phyloP scores from a whole-genome alignment of 441 rosid genomes.

The Pelargonium cotyledonis region DNA sequence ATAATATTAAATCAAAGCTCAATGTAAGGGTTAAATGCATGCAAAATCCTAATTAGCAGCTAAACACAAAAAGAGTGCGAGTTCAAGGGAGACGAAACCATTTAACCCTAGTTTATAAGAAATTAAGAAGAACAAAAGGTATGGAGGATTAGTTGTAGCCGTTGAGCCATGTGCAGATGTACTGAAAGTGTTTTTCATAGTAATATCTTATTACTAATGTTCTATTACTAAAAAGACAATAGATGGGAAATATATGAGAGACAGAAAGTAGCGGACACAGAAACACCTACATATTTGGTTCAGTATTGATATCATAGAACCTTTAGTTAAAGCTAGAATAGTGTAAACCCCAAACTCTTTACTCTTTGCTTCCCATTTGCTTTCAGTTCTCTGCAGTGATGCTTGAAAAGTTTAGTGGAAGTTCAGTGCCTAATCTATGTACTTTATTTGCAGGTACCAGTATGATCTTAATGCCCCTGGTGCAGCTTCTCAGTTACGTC shows the following conservation, averaged over 20 bases:
- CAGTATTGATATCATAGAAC: background rate
- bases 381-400: background rate
- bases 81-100: too few species aligned
- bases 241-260: background rate
- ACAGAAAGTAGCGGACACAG: background rate
- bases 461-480: constrained; percentile 68
- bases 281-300: background rate
- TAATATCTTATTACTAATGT: background rate
- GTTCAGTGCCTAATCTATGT: background rate
- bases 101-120: too few species aligned
- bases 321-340: background rate
- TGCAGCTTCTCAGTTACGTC: constrained; percentile 78
- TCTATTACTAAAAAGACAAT: background rate
- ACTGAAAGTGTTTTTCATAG: background rate
- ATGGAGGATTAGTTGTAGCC: too few species aligned
- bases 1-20: too few species aligned
- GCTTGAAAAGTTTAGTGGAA: background rate
- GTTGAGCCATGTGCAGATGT: too few species aligned
- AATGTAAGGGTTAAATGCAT: too few species aligned
- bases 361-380: background rate
- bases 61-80: too few species aligned
- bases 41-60: too few species aligned
- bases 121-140: too few species aligned
- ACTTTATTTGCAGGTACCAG: constrained; percentile 58
- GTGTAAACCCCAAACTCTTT: background rate